phyloP scores from a whole-genome alignment of 345 rosid genomes.

The Euclidium syriacum region DNA sequence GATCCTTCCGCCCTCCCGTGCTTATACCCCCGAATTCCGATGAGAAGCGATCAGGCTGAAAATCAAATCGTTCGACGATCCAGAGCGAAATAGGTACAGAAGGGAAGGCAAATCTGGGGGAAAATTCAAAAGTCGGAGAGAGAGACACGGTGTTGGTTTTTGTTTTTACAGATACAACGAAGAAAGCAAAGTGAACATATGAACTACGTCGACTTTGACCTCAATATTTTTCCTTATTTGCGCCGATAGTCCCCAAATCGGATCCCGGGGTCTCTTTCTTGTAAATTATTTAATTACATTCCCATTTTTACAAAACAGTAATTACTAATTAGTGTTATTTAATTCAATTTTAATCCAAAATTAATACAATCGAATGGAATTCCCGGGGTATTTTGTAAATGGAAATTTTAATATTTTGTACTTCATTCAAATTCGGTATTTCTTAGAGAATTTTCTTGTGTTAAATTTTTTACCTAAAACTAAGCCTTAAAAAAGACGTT shows the following conservation, averaged over 20 bases:
- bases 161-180: background rate
- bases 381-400: too few relatives aligned
- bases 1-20: background rate
- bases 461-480: too few relatives aligned
- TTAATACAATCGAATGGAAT: too few relatives aligned
- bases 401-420: too few relatives aligned
- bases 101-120: conserved; percentile 13
- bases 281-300: too few relatives aligned
- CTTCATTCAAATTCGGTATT: too few relatives aligned
- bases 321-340: too few relatives aligned
- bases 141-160: conserved; percentile 16
- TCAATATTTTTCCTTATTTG: background rate
- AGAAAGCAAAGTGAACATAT: conserved; percentile 25
- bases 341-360: too few relatives aligned
- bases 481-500: too few relatives aligned
- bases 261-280: background rate
- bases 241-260: background rate
- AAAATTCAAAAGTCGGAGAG: conserved; percentile 23
- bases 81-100: background rate
- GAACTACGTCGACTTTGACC: conserved; percentile 25
- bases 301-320: background rate
- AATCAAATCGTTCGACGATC: conserved; percentile 14
- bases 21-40: background rate
- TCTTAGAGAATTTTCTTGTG: too few relatives aligned
- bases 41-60: background rate